Percentiles rank a stretch among this genome's conserved stretches.
phyloP scores from a whole-genome alignment of 2,329 filamentous ascomycete species.

The Hymenoscyphus scutula region DNA sequence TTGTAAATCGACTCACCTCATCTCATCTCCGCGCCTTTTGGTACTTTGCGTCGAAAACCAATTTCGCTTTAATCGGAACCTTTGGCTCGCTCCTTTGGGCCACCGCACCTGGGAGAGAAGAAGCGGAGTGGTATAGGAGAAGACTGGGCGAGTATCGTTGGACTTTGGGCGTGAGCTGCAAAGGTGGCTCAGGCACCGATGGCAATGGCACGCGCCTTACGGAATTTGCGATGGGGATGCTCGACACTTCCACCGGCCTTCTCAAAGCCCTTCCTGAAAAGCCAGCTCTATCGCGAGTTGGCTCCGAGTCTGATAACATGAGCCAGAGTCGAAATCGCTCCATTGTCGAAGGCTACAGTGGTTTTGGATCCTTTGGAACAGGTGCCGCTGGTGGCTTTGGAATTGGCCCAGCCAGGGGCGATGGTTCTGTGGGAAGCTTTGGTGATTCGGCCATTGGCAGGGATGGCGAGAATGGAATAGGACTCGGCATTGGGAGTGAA shows the following conservation, averaged over 20 bases:
- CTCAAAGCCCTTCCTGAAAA: constrained; percentile 70
- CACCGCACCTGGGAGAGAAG: constrained; percentile 80
- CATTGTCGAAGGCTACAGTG: constrained; percentile 24
- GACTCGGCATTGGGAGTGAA: constrained; percentile 23
- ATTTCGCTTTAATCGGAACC: constrained; percentile 14
- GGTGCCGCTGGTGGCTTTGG: constrained; percentile 25
- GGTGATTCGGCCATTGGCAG: constrained; percentile 17
- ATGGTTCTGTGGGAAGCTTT: constrained; percentile 24
- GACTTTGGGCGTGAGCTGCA: constrained; percentile 84
- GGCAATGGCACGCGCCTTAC: constrained; percentile 57
- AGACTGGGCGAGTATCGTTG: constrained; percentile 87
- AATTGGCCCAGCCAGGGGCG: constrained; percentile 29
- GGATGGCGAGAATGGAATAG: constrained; percentile 16
- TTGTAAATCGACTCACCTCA: constrained; percentile 87
- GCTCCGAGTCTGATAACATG: constrained; percentile 29
- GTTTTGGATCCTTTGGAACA: constrained; percentile 22
- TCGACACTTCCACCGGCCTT: constrained; percentile 69
- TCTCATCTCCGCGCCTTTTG: constrained; percentile 78
- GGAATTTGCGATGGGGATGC: constrained; percentile 73
- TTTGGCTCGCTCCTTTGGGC: constrained; percentile 79
- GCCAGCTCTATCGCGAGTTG: constrained; percentile 59
- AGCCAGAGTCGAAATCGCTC: constrained; percentile 23
- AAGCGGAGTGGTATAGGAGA: constrained; percentile 88
- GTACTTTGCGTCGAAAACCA: constrained; percentile 16
- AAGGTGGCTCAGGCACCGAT: constrained; percentile 39